These are phyloP conservation scores for Pneumocystis sp. DNA, from an alignment of 1,139 yeast genomes.

Conservation along the genomic window DNA sequence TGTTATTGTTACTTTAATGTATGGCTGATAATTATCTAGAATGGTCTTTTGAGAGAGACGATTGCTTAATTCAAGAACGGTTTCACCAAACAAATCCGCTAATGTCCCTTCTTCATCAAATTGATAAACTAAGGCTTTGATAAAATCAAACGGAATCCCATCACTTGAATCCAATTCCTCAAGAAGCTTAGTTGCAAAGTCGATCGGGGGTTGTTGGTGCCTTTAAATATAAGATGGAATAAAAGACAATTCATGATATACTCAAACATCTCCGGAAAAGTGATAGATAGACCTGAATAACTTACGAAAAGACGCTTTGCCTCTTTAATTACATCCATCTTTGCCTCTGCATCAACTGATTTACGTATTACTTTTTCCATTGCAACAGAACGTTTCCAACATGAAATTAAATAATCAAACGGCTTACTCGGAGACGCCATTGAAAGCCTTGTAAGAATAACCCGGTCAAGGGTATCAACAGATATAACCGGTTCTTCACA, in stretches of 20 bases:
- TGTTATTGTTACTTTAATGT: slow-evolving; percentile 32
- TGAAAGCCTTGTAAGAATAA: slow-evolving; percentile 20
- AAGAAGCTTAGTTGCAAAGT: slow-evolving; percentile 13
- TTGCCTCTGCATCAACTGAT: slow-evolving; percentile 12
- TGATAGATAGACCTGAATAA: slow-evolving; percentile 57
- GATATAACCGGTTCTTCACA: slow-evolving; percentile 12
- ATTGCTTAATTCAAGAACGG: slow-evolving; percentile 21
- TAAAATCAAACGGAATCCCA: slow-evolving; percentile 32
- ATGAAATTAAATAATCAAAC: slow-evolving; percentile 13
- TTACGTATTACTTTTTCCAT: slow-evolving; percentile 10
- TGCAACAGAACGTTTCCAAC: slow-evolving; percentile 11
- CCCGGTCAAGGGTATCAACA: slow-evolving; percentile 19
- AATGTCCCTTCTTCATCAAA: slow-evolving; percentile 54
- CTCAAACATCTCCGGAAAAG: slow-evolving; percentile 51
- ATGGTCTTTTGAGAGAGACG: slow-evolving; percentile 16
- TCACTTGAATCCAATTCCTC: slow-evolving; percentile 11
- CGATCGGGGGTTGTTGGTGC: slow-evolving; percentile 7
- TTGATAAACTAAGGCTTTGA: slow-evolving; percentile 42
- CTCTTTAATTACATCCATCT: slow-evolving; percentile 31
- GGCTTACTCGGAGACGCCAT: slow-evolving; percentile 15
- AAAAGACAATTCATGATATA: background rate
- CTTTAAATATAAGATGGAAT: background rate
- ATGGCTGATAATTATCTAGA: slow-evolving; percentile 32
- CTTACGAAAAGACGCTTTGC: slow-evolving; percentile 43
- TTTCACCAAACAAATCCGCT: slow-evolving; percentile 41